Evolutionary conservation across 1,284 basidiomycete genomes (phyloP), one percentile per base, ranked within the genome.

Genomic region (Ceratobasidium sp.): DNA sequence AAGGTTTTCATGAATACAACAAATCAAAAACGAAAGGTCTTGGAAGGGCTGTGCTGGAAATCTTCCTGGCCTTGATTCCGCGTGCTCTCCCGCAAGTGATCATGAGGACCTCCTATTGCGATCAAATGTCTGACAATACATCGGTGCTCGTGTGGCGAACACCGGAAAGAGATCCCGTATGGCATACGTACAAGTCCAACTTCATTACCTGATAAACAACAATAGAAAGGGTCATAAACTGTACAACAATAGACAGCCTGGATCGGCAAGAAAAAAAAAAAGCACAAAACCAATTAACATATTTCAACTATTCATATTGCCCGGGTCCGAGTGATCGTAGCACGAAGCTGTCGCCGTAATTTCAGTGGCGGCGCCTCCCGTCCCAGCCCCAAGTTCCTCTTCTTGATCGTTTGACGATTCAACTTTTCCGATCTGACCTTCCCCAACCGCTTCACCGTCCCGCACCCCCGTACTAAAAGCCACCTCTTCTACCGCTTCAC

Each of bases 381-480:
- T 48, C 62, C 3, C 41, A 64, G 5, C 29, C 43, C 46, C 41
- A 24, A 8, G 31, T 34, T 56, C 65, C 51, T 56, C 53, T 27
- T 56, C 49, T 27, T 31, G 64, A 6, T 66, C 29, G 14, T 34
- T n/a, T 19, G 43, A n/a, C 58, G 39, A 41, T 43, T 61, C 54
- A 37, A 34, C 54, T 34, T 58, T 58, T 37, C 31, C 58, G 58
- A 39, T 43, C 39, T 27, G 34, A 27, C 9, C 31, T 34, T 37
- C 58, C 98, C 98, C 82, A 89, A 91, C 77, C 92, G 65, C 49
- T 58, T 54, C 53, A 22, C 51, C 53, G 65, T 54, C 53, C 65
- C 65, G 65, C 34, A 69, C 53, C 65, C 56, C 65, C 65, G 65
- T 51, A 24, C 29, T 31, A 69, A 37, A 69, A 69, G 29, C 53